Evolutionary conservation across 148 eudicot genomes (phyloP).

Genomic region (Diospyros lotus): DNA sequence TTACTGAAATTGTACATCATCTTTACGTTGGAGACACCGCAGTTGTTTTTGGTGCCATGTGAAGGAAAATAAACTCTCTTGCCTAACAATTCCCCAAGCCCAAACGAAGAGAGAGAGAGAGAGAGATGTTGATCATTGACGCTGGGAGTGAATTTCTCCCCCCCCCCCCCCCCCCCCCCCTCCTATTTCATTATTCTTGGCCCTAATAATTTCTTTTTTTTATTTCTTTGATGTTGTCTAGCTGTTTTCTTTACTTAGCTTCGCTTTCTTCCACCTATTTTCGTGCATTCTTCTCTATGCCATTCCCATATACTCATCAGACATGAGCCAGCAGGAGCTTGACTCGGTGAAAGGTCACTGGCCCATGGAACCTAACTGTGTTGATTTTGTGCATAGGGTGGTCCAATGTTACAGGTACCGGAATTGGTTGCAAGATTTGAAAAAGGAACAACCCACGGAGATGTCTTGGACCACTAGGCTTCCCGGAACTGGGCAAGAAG

Average conservation of each 20-base stretch:
- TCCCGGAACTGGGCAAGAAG: neutral
- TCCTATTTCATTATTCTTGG: no score
- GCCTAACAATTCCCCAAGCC: no score
- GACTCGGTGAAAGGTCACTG: neutral
- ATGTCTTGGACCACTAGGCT: conserved; percentile 1
- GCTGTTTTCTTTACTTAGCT: neutral
- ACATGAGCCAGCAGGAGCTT: conserved; percentile 9
- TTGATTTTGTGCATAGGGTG: neutral
- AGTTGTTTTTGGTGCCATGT: no score
- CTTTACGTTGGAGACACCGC: no score
- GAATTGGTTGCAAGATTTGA: neutral
- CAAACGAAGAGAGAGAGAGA: no score
- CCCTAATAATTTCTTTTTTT: neutral
- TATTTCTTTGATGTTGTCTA: neutral
- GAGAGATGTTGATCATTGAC: neutral
- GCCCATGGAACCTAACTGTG: neutral
- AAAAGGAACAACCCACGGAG: neutral
- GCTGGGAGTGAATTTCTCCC: neutral
- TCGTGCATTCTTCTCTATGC: neutral
- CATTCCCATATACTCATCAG: neutral
- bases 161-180: no score
- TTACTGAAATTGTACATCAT: no score
- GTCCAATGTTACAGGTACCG: neutral
- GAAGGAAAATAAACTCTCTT: no score
- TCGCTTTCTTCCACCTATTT: neutral